Evolutionary conservation across 2,329 filamentous ascomycete species (phyloP).

Genomic region (Purpureocillium lavendulum): DNA sequence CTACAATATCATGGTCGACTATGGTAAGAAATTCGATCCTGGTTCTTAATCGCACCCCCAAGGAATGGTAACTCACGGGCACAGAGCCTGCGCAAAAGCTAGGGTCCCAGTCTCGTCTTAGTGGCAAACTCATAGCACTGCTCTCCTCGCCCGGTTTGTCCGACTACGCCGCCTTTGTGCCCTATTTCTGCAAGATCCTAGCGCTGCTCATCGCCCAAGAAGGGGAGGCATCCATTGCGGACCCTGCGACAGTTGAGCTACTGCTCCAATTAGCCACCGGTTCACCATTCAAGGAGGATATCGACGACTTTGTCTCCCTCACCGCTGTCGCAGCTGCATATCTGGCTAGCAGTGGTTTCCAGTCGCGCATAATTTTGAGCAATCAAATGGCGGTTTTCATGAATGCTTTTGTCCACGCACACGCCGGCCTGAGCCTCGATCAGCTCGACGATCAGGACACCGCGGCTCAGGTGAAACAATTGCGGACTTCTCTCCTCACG

Average conservation of each 20-base stretch:
- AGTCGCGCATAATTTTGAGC: constrained; percentile 35
- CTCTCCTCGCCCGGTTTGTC: constrained; percentile 36
- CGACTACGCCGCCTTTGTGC: constrained; percentile 33
- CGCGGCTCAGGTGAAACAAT: constrained; percentile 33
- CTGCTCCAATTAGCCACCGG: constrained; percentile 42
- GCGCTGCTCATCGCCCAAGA: constrained; percentile 45
- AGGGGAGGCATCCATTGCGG: constrained; percentile 33
- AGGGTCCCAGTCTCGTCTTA: constrained; percentile 44
- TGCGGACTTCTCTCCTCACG: constrained; percentile 42
- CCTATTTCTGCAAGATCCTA: constrained; percentile 48
- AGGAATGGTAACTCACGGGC: no score
- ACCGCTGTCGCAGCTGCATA: constrained; percentile 46
- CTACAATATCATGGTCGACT: constrained; percentile 56
- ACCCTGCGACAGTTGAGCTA: constrained; percentile 35
- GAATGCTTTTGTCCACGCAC: constrained; percentile 37
- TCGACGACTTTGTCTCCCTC: constrained; percentile 46
- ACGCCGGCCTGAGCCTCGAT: constrained; percentile 29
- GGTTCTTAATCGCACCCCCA: no score
- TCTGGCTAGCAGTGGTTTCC: constrained; percentile 43
- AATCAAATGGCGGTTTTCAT: constrained; percentile 35
- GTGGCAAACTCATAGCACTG: constrained; percentile 37
- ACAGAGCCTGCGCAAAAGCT: constrained; percentile 49
- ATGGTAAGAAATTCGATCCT: constrained; percentile 33
- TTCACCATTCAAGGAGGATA: constrained; percentile 31
- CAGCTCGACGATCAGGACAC: constrained; percentile 37